Evolutionary conservation across 495 filamentous ascomycete species (phyloP), one percentile per base, ranked within the genome.

Genomic region (Lasiosphaeria hispida): DNA sequence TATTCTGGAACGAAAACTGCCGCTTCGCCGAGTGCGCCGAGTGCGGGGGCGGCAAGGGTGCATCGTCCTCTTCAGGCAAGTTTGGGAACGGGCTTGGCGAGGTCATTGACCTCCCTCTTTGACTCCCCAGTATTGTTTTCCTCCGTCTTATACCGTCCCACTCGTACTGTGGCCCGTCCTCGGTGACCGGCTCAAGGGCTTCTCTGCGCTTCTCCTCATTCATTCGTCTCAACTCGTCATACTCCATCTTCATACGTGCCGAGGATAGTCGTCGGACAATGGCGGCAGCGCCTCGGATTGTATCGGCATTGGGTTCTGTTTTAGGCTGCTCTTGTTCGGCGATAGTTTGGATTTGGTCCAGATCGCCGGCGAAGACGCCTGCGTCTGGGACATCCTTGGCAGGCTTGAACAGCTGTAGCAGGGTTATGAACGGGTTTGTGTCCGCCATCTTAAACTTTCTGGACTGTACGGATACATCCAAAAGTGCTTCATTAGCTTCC

Each of bases 321-420:
- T 98, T 95, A 45, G 92, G 90, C 64, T 97, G 92, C 66, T 93
- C 89, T 66, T 96, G 91, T 48, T 96, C 89, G 44, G 90, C 92
- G 49, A 98, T 92, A 36, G 92, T 95, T 4, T 92, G 90, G 38
- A 98, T 86, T 74, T 98, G 94, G 65, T 97, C 89, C 48, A 98
- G 78, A 64, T 97, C 92, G 47, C 93, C 95, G 45, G 87, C 85
- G 75, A 98, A 96, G 30, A 98, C 87, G 41, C 91, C 92, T 0
- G 92, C 78, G 66, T 98, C 94, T 10, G 94, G 94, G 0, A 98
- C 92, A 60, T 98, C 91, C 67, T 98, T 98, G 60, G 94, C 88
- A 5, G 92, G 96, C 68, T 97, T 98, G 49, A 95, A 96, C n/a
- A 98, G 80, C 65, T 98, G 94, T 5, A 98, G 77, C 5, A 98